Evolutionary conservation across 805 yeast genomes (phyloP).

Genomic region (Candida yuanshanica): DNA sequence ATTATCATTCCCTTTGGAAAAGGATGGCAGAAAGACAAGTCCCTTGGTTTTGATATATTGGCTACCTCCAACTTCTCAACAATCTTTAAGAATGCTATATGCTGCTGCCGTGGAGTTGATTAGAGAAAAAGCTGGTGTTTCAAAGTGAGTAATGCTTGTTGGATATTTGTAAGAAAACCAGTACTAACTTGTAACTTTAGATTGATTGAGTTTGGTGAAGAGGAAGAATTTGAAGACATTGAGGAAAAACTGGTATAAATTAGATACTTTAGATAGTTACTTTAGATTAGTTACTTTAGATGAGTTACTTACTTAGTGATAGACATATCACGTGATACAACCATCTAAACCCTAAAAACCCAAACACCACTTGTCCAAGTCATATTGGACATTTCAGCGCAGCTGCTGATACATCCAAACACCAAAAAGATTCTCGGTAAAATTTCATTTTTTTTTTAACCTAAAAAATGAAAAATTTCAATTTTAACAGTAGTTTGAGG

Average conservation of each 20-base stretch:
- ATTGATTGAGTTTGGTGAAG: conserved; percentile 57
- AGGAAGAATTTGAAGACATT: conserved; percentile 63
- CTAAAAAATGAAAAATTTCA: background rate
- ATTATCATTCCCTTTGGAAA: conserved; percentile 67
- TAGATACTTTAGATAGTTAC: background rate
- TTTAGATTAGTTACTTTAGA: no score
- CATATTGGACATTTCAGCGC: no score
- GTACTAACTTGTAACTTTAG: conserved; percentile 29
- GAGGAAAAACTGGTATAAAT: conserved; percentile 27
- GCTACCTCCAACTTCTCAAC: conserved; percentile 83
- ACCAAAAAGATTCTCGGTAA: background rate
- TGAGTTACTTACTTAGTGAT: no score
- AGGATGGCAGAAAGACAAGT: conserved; percentile 67
- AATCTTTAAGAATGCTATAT: conserved; percentile 77
- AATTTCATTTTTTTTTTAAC: background rate
- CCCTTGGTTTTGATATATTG: conserved; percentile 83
- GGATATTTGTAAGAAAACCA: no score
- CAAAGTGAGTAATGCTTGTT: conserved; percentile 28
- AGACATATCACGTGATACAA: background rate
- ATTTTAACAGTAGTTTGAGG: background rate
- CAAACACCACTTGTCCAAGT: background rate
- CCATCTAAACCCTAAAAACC: background rate
- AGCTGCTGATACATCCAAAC: no score
- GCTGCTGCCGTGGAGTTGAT: conserved; percentile 87
- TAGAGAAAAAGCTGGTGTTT: conserved; percentile 46